Evolutionary conservation across 768 basidiomycete genomes (phyloP).

Genomic region (Suillus decipiens): DNA sequence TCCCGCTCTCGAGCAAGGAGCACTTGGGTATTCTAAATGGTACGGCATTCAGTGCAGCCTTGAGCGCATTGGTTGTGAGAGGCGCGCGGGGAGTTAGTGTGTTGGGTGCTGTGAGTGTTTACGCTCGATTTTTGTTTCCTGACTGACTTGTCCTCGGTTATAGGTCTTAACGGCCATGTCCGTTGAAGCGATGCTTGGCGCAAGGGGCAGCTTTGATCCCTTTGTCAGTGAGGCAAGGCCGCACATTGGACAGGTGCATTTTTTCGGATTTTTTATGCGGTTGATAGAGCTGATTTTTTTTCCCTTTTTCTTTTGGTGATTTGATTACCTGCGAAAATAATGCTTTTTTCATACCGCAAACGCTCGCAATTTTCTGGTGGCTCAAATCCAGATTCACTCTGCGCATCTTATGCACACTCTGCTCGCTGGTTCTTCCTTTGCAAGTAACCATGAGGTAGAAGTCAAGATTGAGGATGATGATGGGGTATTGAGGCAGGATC

Average conservation of each 20-base stretch:
- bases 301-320: background rate
- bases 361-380: background rate
- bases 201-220: conserved; percentile 69
- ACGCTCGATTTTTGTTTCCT: background rate
- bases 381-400: conserved; percentile 54
- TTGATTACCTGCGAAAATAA: background rate
- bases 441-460: conserved; percentile 71
- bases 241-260: conserved; percentile 73
- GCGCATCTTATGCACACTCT: conserved; percentile 70
- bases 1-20: conserved; percentile 73
- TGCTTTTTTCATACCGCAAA: conserved; percentile 5
- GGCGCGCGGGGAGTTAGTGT: conserved; percentile 70
- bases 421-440: conserved; percentile 68
- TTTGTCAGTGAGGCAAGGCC: conserved; percentile 80
- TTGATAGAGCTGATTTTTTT: background rate
- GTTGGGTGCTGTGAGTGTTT: conserved; percentile 41
- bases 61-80: conserved; percentile 72
- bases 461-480: conserved; percentile 70
- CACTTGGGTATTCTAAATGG: conserved; percentile 84
- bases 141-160: background rate
- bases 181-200: conserved; percentile 77
- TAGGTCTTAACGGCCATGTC: conserved; percentile 83
- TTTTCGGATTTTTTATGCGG: background rate
- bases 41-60: conserved; percentile 80
- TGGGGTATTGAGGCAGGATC: conserved; percentile 78